Base-by-base conservation (phyloP, 2,329 filamentous ascomycete genomes). In the Rutstroemia sp. region DNA sequence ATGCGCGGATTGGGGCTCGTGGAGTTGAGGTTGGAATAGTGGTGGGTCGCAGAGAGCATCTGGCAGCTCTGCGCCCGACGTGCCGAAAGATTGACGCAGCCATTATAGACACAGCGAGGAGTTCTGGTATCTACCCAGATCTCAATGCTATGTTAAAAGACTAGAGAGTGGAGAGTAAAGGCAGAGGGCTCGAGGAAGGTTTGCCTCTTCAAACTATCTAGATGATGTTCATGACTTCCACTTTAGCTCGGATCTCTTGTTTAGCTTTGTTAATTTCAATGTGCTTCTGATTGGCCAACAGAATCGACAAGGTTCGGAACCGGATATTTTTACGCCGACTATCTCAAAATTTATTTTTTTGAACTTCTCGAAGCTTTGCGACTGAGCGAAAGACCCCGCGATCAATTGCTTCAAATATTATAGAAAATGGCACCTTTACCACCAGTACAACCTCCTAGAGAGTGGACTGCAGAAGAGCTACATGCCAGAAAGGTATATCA, bases 21-120 rank as follows among this genome's bases (percentile, higher is more conserved):
- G 65, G 54, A 48, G 61, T 64, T 58, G 69, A 65, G 68, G 69
- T 67, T 69, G 71, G 58, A 30, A 65, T 54, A 39, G 23, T 54
- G 45, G 52, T 49, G 47, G 68, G 64, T 67, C 74, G 78, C 65
- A 83, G 73, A 70, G 79, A 84, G 66, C 87, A 75, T 67, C 85
- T 83, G 75, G 82, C 85, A 73, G 85, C 85, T 72, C 82, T 79
- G 74, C 79, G 81, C 79, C 83, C 80, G 73, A 85, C 86, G 71
- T 91, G 79, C 74, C 88, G 84, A 75, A 83, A 83, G 71, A 91
- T 77, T 67, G 83, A 79, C 73, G 86, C 80, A 73, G 86, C 80
- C 87, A 91, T 91, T 75, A 73, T 76, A 71, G 62, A 67, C 56
- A 58, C 52, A 60, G 58, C 49, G 52, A 34, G 55, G 56, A 61